phyloP scores from a whole-genome alignment of 2,329 filamentous ascomycete species.

The Cladosporium sp. region DNA sequence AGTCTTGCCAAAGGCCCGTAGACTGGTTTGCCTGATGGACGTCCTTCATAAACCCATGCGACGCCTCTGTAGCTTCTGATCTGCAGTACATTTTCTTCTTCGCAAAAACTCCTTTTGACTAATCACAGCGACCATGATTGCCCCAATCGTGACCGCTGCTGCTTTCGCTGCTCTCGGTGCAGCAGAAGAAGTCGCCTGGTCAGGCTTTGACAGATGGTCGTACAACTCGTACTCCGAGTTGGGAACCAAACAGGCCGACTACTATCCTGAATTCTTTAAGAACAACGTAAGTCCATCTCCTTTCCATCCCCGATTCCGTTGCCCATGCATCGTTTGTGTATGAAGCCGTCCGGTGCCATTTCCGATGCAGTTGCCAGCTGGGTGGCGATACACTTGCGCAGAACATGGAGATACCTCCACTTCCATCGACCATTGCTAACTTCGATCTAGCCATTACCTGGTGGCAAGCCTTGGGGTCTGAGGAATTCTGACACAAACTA shows the following conservation, averaged over 20 bases:
- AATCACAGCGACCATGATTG: slow-evolving; percentile 10
- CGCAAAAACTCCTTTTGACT: not conserved
- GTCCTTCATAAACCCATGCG: slow-evolving; percentile 6
- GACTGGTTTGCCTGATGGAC: not conserved
- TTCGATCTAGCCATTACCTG: slow-evolving; percentile 4
- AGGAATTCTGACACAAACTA: slow-evolving; percentile 33
- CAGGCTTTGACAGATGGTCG: slow-evolving; percentile 14
- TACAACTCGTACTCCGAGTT: slow-evolving; percentile 12
- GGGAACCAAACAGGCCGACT: slow-evolving; percentile 13
- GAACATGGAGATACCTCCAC: not conserved
- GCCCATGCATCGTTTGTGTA: not conserved
- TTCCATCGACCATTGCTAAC: not conserved
- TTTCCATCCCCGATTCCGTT: not conserved
- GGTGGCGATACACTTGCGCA: not conserved
- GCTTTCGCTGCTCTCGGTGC: slow-evolving; percentile 1
- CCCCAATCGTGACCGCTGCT: slow-evolving; percentile 7
- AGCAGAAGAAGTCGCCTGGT: slow-evolving; percentile 18
- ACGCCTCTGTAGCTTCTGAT: not conserved
- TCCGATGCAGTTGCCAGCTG: not conserved
- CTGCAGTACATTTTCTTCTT: not conserved
- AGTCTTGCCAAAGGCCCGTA: not conserved
- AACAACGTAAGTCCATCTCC: slow-evolving; percentile 6
- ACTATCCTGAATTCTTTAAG: slow-evolving; percentile 12
- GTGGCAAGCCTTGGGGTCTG: slow-evolving; percentile 32
- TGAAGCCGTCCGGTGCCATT: not conserved